Evolutionary conservation across 768 basidiomycete species (phyloP), one percentile per base, ranked within the genome.

Genomic region (Pholiota microspora): DNA sequence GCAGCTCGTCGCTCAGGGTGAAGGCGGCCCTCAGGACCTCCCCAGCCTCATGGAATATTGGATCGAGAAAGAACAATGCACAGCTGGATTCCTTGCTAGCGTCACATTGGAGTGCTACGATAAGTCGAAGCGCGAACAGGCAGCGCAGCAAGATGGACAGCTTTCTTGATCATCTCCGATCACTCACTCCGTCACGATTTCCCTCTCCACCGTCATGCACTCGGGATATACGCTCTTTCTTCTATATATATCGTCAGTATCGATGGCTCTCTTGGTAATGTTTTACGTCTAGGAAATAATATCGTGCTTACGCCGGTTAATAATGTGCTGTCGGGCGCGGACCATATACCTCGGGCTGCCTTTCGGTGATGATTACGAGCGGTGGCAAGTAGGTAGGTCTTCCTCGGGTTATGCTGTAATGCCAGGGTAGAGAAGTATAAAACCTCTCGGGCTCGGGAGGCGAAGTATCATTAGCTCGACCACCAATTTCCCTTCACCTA

Each of bases 101-200:
- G 81, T 96, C 35, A 95, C 92, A 27, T 68, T 94, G 61, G 91
- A 94, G 70, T 88, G 91, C 66, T 94, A 89, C 67, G 92, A 94
- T 59, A 85, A 84, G 68, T 78, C 79, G 60, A 90, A 88, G 65
- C 61, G 66, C 55, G 65, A 65, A 50, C 0, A 21, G 40, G 40
- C 40, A 18, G 40, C 40, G 40, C 40, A 42, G 40, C 40, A 42
- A 18, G 21, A 18, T 16, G 36, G 36, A 23, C 3, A 16, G 16
- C 4, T 21, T 21, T 21, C 40, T 10, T 10, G 23, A 23, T 21
- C 12, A 18, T 42, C n/a, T 42, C 21, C 21, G 40, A 42, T 42
- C 40, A 42, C 23, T 42, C 36, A 38, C 13, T 18, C 13, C 16
- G 36, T 38, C 36, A 10, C 16, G 21, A 25, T 7, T 21, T 32